phyloP scores from a whole-genome alignment of 768 basidiomycete genomes.

The Calocera viscosa region DNA sequence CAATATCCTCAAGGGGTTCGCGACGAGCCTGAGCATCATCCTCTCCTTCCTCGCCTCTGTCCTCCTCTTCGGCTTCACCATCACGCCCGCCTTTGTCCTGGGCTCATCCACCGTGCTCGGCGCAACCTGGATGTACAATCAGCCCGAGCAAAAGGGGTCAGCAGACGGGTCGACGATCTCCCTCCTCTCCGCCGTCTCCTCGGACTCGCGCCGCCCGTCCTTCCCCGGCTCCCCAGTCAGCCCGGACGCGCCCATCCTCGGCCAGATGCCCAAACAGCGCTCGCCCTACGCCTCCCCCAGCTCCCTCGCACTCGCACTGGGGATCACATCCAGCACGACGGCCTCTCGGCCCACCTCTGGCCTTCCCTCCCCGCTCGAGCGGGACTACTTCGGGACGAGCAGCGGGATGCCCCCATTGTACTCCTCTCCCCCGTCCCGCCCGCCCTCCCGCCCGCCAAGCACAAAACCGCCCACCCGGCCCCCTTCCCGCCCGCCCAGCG shows the following conservation, averaged over 20 bases:
- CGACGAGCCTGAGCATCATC: constrained; percentile 86
- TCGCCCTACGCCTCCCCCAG: constrained; percentile 3
- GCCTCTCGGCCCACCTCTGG: constrained; percentile 7
- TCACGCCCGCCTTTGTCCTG: constrained; percentile 74
- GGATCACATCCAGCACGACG: constrained; percentile 5
- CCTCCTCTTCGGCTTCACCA: constrained; percentile 75
- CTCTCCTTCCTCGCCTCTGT: constrained; percentile 89
- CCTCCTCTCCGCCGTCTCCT: constrained; percentile 3
- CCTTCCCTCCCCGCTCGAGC: constrained; percentile 6
- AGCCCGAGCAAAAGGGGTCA: constrained; percentile 31
- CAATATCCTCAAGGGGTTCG: constrained; percentile 88
- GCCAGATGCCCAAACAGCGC: constrained; percentile 36
- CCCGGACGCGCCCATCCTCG: constrained; percentile 46
- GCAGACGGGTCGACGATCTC: not conserved
- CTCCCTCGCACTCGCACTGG: not conserved
- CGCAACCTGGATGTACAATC: constrained; percentile 88
- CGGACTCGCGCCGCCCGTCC: constrained; percentile 45
- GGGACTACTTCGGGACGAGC: constrained; percentile 5
- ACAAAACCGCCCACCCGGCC: constrained; percentile 5
- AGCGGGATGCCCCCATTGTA: not conserved
- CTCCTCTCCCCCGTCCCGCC: constrained; percentile 4
- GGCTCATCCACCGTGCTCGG: constrained; percentile 73
- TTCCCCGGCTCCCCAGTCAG: constrained; percentile 37
- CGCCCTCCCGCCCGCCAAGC: not conserved
- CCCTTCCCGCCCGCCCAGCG: constrained; percentile 2